Percentiles rank a stretch among this genome's conserved stretches.
Evolutionary conservation across 2,329 filamentous ascomycete genomes (phyloP).

Genomic region (Ceratocystis alfenasii): DNA sequence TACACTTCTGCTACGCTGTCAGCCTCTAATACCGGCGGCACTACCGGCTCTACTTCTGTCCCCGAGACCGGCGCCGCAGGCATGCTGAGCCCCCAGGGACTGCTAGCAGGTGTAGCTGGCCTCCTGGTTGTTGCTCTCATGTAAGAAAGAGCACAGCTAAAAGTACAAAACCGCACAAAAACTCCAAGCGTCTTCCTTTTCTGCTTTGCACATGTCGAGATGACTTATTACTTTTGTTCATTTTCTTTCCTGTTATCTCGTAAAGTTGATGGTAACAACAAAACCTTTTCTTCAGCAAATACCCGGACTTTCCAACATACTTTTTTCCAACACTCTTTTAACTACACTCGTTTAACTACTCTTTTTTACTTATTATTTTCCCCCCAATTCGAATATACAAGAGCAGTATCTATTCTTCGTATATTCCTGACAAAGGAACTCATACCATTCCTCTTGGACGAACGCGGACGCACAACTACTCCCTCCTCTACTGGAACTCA

Average conservation of each 20-base stretch:
- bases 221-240: conserved; percentile 15
- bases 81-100: conserved; percentile 36
- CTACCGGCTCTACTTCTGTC: conserved; percentile 30
- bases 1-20: conserved; percentile 27
- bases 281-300: conserved; percentile 10
- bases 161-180: conserved; percentile 5
- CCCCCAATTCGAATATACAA: neutral
- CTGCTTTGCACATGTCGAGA: conserved; percentile 9
- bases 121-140: conserved; percentile 41
- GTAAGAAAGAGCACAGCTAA: conserved; percentile 32
- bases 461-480: neutral
- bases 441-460: neutral
- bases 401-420: conserved; percentile 1
- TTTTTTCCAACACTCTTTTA: neutral
- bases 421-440: conserved; percentile 1
- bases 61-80: conserved; percentile 31
- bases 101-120: conserved; percentile 39
- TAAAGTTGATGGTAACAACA: conserved; percentile 17
- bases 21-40: conserved; percentile 25
- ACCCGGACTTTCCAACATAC: conserved; percentile 13
- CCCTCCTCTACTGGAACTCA: neutral
- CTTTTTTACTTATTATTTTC: neutral
- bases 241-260: conserved; percentile 15
- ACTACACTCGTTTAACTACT: neutral
- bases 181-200: conserved; percentile 11